phyloP scores from a whole-genome alignment of 1,284 basidiomycete genomes.

The Entoloma clypeatum region DNA sequence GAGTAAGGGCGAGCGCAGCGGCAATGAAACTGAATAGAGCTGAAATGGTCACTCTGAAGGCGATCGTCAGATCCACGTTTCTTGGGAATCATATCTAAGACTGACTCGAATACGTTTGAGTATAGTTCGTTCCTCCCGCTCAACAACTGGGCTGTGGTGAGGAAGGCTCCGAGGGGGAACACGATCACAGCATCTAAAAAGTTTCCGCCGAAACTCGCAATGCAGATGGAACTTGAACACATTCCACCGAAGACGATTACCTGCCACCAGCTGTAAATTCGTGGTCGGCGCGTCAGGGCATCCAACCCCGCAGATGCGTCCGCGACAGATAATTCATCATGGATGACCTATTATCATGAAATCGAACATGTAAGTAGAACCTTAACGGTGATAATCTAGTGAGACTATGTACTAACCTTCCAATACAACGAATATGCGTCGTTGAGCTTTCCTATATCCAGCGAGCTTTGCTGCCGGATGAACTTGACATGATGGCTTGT shows the following conservation, averaged over 20 bases:
- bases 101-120: constrained; percentile 81
- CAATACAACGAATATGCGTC: constrained; percentile 80
- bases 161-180: constrained; percentile 77
- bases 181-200: constrained; percentile 78
- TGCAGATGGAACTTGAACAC: constrained; percentile 79
- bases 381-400: no score
- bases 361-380: no score
- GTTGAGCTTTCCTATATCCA: constrained; percentile 77
- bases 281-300: constrained; percentile 66
- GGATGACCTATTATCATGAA: constrained; percentile 58
- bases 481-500: constrained; percentile 87
- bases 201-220: constrained; percentile 67
- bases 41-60: constrained; percentile 70
- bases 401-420: constrained; percentile 49
- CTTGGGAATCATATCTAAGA: constrained; percentile 14
- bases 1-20: constrained; percentile 69
- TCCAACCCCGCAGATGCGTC: constrained; percentile 76
- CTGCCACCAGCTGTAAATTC: constrained; percentile 63
- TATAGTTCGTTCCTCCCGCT: constrained; percentile 80
- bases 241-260: constrained; percentile 76
- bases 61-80: not conserved
- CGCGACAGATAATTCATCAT: constrained; percentile 81
- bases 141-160: constrained; percentile 74
- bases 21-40: constrained; percentile 79
- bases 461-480: constrained; percentile 70